A percentile compares a stretch with the other conserved stretches of the same genome.
Conservation (phyloP, 2,329 filamentous ascomycete species). For the Tolypocladium sp. region DNA sequence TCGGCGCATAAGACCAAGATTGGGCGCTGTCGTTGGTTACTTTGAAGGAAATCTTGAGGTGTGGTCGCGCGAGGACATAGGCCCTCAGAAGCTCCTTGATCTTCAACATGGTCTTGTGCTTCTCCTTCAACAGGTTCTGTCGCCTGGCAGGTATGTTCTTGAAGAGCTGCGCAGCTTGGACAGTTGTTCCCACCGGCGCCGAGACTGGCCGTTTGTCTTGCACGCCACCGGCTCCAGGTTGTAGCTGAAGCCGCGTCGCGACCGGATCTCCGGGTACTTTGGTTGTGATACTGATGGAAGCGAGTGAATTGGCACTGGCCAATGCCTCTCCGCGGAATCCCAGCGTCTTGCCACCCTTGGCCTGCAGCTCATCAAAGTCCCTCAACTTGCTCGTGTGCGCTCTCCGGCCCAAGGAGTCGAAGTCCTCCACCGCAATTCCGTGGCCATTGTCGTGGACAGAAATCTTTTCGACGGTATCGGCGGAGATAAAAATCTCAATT, state of each 20-base stretch:
- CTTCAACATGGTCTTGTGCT: conserved; percentile 43
- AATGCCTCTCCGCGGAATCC: conserved; percentile 71
- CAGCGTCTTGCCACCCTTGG: conserved; percentile 48
- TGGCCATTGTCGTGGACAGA: conserved; percentile 67
- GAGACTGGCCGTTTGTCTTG: conserved; percentile 25
- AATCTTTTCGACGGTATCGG: conserved; percentile 59
- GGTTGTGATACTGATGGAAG: conserved; percentile 53
- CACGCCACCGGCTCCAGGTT: conserved; percentile 19
- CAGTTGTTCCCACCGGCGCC: conserved; percentile 59
- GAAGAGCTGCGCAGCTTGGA: conserved; percentile 53
- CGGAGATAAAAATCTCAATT: conserved; percentile 54
- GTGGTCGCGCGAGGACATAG: conserved; percentile 58
- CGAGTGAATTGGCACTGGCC: conserved; percentile 53
- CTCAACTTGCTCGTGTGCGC: conserved; percentile 67
- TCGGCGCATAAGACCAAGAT: conserved; percentile 54
- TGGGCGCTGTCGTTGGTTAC: conserved; percentile 44
- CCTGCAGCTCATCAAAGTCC: conserved; percentile 51
- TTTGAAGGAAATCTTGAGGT: conserved; percentile 51
- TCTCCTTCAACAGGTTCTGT: conserved; percentile 47
- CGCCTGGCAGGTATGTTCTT: conserved; percentile 53
- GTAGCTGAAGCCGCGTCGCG: conserved; percentile 40
- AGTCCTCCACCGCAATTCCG: conserved; percentile 57
- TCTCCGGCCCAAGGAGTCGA: conserved; percentile 50
- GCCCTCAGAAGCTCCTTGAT: conserved; percentile 52
- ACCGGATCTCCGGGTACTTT: conserved; percentile 51